These are phyloP conservation scores for Hevea brasiliensis DNA, from an alignment of 345 rosid species.

Conservation along the genomic window DNA sequence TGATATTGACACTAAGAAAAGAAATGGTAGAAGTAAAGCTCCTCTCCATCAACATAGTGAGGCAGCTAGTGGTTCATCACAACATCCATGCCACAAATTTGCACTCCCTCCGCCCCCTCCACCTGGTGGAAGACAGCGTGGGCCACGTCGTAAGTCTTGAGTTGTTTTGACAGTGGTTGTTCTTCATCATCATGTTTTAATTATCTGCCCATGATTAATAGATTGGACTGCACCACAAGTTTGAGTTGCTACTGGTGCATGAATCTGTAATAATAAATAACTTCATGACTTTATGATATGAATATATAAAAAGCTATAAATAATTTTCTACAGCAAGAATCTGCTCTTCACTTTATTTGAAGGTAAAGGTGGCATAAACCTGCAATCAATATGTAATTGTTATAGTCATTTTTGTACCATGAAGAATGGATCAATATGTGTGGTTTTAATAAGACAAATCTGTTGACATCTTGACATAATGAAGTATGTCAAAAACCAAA, in stretches of 20 bases:
- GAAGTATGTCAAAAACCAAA: background rate
- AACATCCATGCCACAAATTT: conserved; percentile 68
- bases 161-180: background rate
- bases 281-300: too few relatives aligned
- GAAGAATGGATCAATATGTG: background rate
- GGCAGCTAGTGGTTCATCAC: conserved; percentile 9
- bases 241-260: too few relatives aligned
- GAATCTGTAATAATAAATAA: too few relatives aligned
- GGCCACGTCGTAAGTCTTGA: conserved; percentile 67
- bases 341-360: background rate
- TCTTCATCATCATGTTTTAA: background rate
- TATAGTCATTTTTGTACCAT: background rate
- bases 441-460: background rate
- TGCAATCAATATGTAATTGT: background rate
- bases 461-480: background rate
- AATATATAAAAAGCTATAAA: too few relatives aligned
- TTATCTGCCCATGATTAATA: background rate
- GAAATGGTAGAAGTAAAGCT: conserved; percentile 32
- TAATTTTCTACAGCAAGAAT: too few relatives aligned
- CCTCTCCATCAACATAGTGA: conserved; percentile 18
- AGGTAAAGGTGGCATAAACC: background rate
- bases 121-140: conserved; percentile 54
- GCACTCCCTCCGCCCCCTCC: conserved; percentile 93
- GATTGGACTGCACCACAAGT: conserved; percentile 3
- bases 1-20: conserved; percentile 20